Evolutionary conservation across 306 rosid genomes (phyloP).

Genomic region (Ormosia emarginata): DNA sequence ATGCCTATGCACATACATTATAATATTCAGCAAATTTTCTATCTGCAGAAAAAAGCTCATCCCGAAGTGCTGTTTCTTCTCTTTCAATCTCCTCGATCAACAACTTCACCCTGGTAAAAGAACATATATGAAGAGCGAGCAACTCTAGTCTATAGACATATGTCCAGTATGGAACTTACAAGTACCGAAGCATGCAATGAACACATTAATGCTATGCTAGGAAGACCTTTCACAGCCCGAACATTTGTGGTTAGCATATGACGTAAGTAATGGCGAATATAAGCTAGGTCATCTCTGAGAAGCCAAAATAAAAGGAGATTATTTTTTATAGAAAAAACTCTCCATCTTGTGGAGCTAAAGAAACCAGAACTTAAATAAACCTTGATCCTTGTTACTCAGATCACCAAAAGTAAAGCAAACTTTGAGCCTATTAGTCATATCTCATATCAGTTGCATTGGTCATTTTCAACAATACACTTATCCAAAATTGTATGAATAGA

Average conservation of each 20-base stretch:
- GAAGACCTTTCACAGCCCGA: constrained; percentile 1
- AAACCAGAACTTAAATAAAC: constrained; percentile 14
- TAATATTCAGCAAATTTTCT: constrained; percentile 89
- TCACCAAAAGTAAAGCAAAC: constrained; percentile 9
- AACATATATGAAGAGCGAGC: constrained; percentile 23
- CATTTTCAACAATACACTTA: neutral
- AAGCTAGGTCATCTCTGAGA: constrained; percentile 3
- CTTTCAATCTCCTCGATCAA: constrained; percentile 84
- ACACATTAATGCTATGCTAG: neutral
- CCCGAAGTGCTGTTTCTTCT: constrained; percentile 82
- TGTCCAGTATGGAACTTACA: constrained; percentile 6
- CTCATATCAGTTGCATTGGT: neutral
- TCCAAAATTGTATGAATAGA: neutral
- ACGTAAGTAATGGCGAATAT: neutral
- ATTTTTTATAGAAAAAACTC: neutral
- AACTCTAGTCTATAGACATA: constrained; percentile 6
- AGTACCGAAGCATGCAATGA: neutral
- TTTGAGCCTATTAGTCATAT: constrained; percentile 2
- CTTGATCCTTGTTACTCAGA: neutral
- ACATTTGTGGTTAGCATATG: neutral
- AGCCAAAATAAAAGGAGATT: neutral
- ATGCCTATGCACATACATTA: constrained; percentile 46
- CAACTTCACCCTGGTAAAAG: constrained; percentile 67
- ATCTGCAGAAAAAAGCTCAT: constrained; percentile 84
- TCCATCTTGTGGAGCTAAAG: neutral